Base-by-base conservation (phyloP, 2,329 filamentous ascomycete genomes). In the Madurella fahalii region DNA sequence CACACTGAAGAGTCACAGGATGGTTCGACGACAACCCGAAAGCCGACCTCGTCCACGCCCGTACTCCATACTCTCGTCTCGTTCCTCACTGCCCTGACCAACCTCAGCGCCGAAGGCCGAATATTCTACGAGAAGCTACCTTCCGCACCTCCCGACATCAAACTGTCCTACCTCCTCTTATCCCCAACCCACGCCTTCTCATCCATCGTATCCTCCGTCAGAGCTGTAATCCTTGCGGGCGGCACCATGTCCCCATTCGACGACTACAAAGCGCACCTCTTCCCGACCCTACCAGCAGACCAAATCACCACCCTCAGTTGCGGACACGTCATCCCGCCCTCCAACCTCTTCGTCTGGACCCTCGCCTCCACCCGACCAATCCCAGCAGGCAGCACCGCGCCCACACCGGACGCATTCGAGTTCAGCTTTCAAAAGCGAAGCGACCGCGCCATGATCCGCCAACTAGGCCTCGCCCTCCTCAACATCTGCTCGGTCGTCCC, bases 181-280 rank as follows among this genome's bases (percentile, higher is more conserved):
- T 94, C 96, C 32, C 93, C 94, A 0, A 92, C 92, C 0, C 85
- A 93, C 64, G 90, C 95, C 61, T 97, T 99, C 70, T 87, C 87
- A 8, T 88, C 92, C 11, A 87, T 97, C 49, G 90, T 93, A 2
- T 84, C 89, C 31, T 85, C 88, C 58, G 90, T 94, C 0, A 81
- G 91, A 54, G 89, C 93, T 2, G 88, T 99, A 3, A 87, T 99
- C 41, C 76, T 99, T 3, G 94, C 92, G 0, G 94, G 94, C 54
- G 94, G 94, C 18, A 99, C 94, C 25, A 97, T 99, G 94, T 95
- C 94, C 2, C 94, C 94, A 0, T 95, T 97, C 75, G 82, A 86
- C 20, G 94, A 97, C 72, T 99, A 96, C 71, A 85, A 81, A 37
- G 80, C 87, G 4, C 89, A 96, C 64, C 77, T 99, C 0, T 94